phyloP scores from a whole-genome alignment of 2,329 filamentous ascomycete genomes.

The Chaetomium globosum region DNA sequence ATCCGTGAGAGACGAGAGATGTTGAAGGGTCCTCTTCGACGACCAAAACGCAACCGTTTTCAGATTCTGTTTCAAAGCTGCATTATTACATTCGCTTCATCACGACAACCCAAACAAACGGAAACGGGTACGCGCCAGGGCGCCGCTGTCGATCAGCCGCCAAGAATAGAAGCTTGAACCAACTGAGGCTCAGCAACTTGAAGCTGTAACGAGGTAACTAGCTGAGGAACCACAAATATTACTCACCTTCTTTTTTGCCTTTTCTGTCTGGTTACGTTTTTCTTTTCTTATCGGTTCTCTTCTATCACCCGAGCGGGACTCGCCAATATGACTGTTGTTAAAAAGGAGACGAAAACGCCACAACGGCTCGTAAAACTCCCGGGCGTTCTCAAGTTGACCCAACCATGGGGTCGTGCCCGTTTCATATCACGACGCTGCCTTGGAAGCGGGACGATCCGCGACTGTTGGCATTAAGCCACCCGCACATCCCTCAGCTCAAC shows the following conservation, averaged over 20 bases:
- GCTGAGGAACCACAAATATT: background rate
- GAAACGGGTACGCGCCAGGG: background rate
- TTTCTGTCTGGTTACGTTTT: background rate
- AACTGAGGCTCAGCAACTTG: background rate
- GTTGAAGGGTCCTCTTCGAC: background rate
- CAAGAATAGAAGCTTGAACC: background rate
- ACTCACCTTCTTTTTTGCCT: background rate
- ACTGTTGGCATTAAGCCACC: background rate
- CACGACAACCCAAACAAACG: background rate
- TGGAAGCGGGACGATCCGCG: background rate
- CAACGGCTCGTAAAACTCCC: background rate
- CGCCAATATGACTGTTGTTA: background rate
- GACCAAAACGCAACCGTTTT: background rate
- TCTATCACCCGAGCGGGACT: background rate
- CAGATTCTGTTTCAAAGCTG: background rate
- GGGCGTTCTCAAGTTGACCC: background rate
- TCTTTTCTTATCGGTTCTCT: background rate
- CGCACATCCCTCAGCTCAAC: background rate
- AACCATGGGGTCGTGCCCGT: background rate
- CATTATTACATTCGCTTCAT: background rate
- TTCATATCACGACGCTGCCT: slow-evolving; percentile 2
- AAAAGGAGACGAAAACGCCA: background rate
- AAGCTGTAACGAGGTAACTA: background rate
- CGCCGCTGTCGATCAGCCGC: background rate
- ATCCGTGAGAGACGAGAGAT: background rate